These are phyloP conservation scores for Ascochyta koolunga DNA, from an alignment of 2,329 filamentous ascomycete genomes.

Conservation along the genomic window DNA sequence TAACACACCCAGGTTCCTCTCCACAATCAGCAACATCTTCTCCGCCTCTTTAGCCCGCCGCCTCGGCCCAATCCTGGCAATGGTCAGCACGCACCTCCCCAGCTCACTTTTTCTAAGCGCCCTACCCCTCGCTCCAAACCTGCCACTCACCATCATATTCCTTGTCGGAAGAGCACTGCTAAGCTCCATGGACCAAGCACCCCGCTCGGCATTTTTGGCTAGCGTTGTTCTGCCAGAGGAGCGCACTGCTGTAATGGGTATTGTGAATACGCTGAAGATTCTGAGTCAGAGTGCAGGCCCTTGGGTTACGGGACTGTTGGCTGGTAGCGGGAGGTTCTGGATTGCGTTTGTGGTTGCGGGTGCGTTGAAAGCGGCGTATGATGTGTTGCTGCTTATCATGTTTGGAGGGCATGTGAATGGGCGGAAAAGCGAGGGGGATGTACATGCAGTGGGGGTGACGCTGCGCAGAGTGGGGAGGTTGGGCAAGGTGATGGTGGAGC, in stretches of 20 bases:
- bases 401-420: slow-evolving; percentile 39
- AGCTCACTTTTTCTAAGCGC: slow-evolving; percentile 41
- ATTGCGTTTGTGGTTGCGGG: slow-evolving; percentile 49
- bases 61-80: slow-evolving; percentile 58
- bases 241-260: slow-evolving; percentile 49
- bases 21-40: slow-evolving; percentile 40
- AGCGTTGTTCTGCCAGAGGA: slow-evolving; percentile 44
- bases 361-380: slow-evolving; percentile 44
- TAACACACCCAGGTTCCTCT: slow-evolving; percentile 23
- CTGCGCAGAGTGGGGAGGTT: background rate
- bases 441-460: background rate
- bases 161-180: slow-evolving; percentile 38
- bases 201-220: slow-evolving; percentile 44
- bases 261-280: slow-evolving; percentile 48
- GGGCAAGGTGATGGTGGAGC: background rate
- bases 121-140: slow-evolving; percentile 31
- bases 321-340: slow-evolving; percentile 43
- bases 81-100: slow-evolving; percentile 48
- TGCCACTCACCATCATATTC: slow-evolving; percentile 38
- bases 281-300: slow-evolving; percentile 45
- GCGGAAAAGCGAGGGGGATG: background rate
- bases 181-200: slow-evolving; percentile 49
- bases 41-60: slow-evolving; percentile 64
- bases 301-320: slow-evolving; percentile 44
- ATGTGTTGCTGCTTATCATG: slow-evolving; percentile 43